Conservation (phyloP, 2,329 filamentous ascomycete species). For the Metarhizium robertsii region DNA sequence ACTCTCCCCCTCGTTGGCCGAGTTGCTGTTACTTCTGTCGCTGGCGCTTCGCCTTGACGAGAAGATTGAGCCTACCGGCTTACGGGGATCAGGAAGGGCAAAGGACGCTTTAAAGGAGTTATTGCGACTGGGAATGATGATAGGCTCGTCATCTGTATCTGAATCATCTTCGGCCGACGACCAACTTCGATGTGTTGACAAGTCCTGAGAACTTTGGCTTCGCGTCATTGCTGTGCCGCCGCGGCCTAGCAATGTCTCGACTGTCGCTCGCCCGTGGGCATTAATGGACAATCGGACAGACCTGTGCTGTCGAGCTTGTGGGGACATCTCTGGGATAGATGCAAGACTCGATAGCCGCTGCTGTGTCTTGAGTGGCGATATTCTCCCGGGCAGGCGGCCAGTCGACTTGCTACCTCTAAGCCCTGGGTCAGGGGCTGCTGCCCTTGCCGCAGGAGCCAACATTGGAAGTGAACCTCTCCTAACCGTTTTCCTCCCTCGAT, state of each 20-base stretch:
- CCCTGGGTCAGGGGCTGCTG: constrained; percentile 19
- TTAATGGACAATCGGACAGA: constrained; percentile 57
- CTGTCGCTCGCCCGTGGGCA: constrained; percentile 47
- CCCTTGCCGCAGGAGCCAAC: constrained; percentile 34
- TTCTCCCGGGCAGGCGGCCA: constrained; percentile 34
- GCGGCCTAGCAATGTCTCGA: constrained; percentile 37
- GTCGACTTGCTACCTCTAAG: constrained; percentile 24
- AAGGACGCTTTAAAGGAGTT: constrained; percentile 45
- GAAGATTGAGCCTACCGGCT: constrained; percentile 38
- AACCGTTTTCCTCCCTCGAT: constrained; percentile 33
- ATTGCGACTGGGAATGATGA: constrained; percentile 53
- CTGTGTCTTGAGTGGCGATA: constrained; percentile 43
- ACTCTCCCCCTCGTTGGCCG: constrained; percentile 37
- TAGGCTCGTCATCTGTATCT: constrained; percentile 55
- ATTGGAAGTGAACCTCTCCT: constrained; percentile 33
- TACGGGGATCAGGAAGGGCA: constrained; percentile 43
- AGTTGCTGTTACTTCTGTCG: constrained; percentile 37
- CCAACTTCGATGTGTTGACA: constrained; percentile 25
- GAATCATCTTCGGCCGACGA: constrained; percentile 44
- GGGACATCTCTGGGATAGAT: constrained; percentile 46
- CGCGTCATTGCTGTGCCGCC: constrained; percentile 19
- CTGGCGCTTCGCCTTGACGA: constrained; percentile 37
- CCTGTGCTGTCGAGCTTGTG: constrained; percentile 36
- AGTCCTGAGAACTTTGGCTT: constrained; percentile 20
- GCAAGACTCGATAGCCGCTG: constrained; percentile 41